These are phyloP conservation scores for Tetrapisispora phaffii DNA, from an alignment of 805 yeast species.

Conservation along the genomic window DNA sequence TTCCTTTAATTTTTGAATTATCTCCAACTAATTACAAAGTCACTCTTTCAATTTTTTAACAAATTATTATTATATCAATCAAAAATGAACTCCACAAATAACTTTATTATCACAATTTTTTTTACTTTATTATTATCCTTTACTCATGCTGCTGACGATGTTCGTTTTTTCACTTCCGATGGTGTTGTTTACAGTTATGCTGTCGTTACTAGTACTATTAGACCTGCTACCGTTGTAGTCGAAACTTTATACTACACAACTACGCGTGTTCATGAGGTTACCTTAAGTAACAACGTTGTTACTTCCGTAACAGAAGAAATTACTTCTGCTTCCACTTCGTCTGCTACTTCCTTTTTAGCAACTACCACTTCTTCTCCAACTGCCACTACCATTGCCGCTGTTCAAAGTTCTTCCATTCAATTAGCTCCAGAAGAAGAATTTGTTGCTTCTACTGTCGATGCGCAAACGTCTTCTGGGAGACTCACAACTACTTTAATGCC, in stretches of 20 bases:
- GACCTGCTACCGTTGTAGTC: slow-evolving; percentile 27
- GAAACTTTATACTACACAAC: slow-evolving; percentile 28
- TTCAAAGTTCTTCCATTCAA: background rate
- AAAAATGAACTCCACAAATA: slow-evolving; percentile 1
- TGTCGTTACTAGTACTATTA: slow-evolving; percentile 27
- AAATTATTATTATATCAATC: background rate
- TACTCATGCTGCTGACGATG: slow-evolving; percentile 14
- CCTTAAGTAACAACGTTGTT: slow-evolving; percentile 21
- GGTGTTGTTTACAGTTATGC: slow-evolving; percentile 31
- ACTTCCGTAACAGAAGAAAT: slow-evolving; percentile 23
- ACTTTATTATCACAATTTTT: background rate
- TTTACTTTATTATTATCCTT: slow-evolving; percentile 5
- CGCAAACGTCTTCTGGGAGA: background rate
- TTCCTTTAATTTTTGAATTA: slow-evolving; percentile 2
- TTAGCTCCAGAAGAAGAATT: background rate
- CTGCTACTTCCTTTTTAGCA: slow-evolving; percentile 1
- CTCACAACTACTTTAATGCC: background rate
- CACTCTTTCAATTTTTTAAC: slow-evolving; percentile 1
- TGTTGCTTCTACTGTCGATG: background rate
- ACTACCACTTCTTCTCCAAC: slow-evolving; percentile 5
- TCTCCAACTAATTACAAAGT: slow-evolving; percentile 1
- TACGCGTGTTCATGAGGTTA: slow-evolving; percentile 23
- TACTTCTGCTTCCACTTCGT: slow-evolving; percentile 18
- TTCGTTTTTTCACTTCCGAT: slow-evolving; percentile 26
- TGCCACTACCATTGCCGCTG: background rate